Conservation (phyloP, 257 asterid genomes). For the Cinchona pubescens region DNA sequence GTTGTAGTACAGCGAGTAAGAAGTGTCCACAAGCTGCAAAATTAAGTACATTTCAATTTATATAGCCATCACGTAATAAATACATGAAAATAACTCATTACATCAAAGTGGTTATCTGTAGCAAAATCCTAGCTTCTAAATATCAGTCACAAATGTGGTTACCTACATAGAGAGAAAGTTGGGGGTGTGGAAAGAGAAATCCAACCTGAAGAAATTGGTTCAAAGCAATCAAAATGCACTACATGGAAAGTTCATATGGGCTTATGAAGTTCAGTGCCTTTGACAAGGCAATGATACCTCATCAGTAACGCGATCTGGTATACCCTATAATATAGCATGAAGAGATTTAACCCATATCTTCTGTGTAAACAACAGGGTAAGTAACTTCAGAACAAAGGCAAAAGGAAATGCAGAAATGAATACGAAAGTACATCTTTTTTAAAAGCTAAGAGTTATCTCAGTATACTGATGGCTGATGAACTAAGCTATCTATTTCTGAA, state of each 20-base stretch:
- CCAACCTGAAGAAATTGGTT: conserved; percentile 88
- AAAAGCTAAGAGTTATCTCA: neutral
- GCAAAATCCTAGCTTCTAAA: neutral
- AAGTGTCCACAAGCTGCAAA: neutral
- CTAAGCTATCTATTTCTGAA: neutral
- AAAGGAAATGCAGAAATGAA: neutral
- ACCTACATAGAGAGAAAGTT: neutral
- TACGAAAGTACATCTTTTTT: neutral
- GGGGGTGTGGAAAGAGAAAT: neutral
- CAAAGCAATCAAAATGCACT: conserved; percentile 90
- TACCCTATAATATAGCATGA: conserved; percentile 58
- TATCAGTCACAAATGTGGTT: too few relatives aligned
- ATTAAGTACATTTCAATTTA: neutral
- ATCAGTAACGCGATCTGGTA: conserved; percentile 79
- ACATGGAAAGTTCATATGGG: conserved; percentile 96
- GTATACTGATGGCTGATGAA: neutral
- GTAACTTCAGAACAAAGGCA: neutral
- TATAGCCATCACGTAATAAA: neutral
- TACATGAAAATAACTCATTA: neutral
- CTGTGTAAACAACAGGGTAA: neutral
- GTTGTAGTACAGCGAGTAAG: neutral
- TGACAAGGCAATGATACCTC: conserved; percentile 99
- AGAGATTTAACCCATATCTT: neutral
- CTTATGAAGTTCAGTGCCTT: conserved; percentile 95
- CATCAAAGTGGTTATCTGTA: neutral